A percentile compares a stretch with the other conserved stretches of the same genome.
Evolutionary conservation across 441 rosid genomes (phyloP).

Genomic region (Caryocar brasiliense): DNA sequence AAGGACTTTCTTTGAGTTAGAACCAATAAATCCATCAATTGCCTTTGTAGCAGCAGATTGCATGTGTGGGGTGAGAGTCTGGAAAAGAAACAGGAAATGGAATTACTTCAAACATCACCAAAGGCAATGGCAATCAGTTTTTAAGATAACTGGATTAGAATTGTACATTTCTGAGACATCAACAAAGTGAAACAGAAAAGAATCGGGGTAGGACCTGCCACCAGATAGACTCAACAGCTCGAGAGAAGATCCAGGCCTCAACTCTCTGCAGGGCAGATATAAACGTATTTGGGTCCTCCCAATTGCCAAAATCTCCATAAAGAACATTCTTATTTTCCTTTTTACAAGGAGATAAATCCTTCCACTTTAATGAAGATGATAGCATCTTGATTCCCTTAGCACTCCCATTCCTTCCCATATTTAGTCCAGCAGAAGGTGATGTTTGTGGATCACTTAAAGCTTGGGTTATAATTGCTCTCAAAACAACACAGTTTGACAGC

Average conservation of each 20-base stretch:
- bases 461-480: slow-evolving; percentile 63
- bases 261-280: slow-evolving; percentile 66
- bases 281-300: slow-evolving; percentile 53
- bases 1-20: slow-evolving; percentile 36
- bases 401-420: slow-evolving; percentile 22
- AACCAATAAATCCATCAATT: slow-evolving; percentile 24
- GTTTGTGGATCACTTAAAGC: slow-evolving; percentile 27
- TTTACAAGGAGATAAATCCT: slow-evolving; percentile 32
- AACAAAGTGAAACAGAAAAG: background rate
- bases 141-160: background rate
- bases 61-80: slow-evolving; percentile 94
- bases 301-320: slow-evolving; percentile 26
- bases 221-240: slow-evolving; percentile 91
- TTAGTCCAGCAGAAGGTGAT: slow-evolving; percentile 25
- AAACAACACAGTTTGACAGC: slow-evolving; percentile 72
- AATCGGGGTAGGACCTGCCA: slow-evolving; percentile 65
- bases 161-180: background rate
- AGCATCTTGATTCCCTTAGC: slow-evolving; percentile 26
- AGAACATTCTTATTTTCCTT: slow-evolving; percentile 22
- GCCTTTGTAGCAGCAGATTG: slow-evolving; percentile 48
- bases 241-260: slow-evolving; percentile 91
- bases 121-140: background rate
- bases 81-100: slow-evolving; percentile 22
- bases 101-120: slow-evolving; percentile 10
- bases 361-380: slow-evolving; percentile 54